These are phyloP conservation scores for Rutstroemia sp. DNA, from an alignment of 2,329 filamentous ascomycete genomes.

Conservation along the genomic window DNA sequence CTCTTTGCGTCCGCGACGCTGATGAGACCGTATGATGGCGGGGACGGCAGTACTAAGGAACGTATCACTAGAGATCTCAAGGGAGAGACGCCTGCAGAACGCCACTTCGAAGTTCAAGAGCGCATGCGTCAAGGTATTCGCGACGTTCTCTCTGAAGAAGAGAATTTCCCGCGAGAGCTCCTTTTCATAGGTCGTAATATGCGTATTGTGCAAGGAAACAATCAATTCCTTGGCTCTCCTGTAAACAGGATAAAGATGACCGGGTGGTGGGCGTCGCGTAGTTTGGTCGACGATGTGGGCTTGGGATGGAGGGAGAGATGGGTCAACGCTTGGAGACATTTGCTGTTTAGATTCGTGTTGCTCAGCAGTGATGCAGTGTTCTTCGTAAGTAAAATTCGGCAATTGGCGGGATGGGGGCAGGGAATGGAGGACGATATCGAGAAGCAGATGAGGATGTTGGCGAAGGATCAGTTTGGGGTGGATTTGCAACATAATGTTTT, in stretches of 20 bases:
- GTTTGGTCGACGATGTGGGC: conserved; percentile 68
- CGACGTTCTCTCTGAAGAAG: conserved; percentile 59
- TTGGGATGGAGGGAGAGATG: conserved; percentile 55
- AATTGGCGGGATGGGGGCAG: conserved; percentile 66
- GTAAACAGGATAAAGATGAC: conserved; percentile 91
- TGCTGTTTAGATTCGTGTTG: conserved; percentile 75
- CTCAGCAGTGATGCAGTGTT: conserved; percentile 73
- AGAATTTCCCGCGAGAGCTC: conserved; percentile 62
- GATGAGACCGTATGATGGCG: conserved; percentile 84
- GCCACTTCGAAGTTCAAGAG: conserved; percentile 70
- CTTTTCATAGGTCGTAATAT: conserved; percentile 69
- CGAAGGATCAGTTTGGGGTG: conserved; percentile 76
- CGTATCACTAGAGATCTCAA: conserved; percentile 46
- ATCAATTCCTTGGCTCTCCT: conserved; percentile 64
- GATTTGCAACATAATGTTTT: conserved; percentile 86
- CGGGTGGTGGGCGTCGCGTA: conserved; percentile 79
- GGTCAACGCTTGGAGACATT: conserved; percentile 64
- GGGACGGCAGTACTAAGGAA: conserved; percentile 62
- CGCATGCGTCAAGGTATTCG: conserved; percentile 57
- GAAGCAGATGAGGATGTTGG: conserved; percentile 76
- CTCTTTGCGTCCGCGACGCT: conserved; percentile 88
- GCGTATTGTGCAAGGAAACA: conserved; percentile 67
- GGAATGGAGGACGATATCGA: conserved; percentile 97
- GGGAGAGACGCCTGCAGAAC: conserved; percentile 47
- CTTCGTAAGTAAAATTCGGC: conserved; percentile 70